Percentiles rank a stretch among this genome's conserved stretches.
These are phyloP conservation scores for Poa pratensis DNA, from an alignment of 176 grass and related monocot genomes.

Conservation along the genomic window DNA sequence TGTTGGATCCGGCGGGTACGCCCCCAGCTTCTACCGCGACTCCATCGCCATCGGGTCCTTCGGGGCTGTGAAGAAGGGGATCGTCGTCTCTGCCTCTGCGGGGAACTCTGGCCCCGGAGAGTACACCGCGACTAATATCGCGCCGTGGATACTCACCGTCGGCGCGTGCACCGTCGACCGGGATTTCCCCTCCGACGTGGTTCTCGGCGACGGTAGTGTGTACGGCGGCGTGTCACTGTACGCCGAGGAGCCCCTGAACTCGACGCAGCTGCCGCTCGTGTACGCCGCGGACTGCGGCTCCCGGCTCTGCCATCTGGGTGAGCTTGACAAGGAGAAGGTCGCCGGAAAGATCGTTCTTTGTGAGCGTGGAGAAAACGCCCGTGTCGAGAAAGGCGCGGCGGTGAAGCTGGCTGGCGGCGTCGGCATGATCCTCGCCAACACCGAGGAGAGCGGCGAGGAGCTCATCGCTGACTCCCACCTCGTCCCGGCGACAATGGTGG, in stretches of 20 bases:
- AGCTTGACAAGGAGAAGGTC: no score
- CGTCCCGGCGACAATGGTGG: constrained; percentile 82
- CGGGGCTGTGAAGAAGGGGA: constrained; percentile 58
- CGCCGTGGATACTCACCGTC: constrained; percentile 88
- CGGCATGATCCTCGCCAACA: constrained; percentile 82
- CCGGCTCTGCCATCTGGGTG: no score
- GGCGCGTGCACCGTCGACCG: constrained; percentile 74
- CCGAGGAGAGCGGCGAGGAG: constrained; percentile 74
- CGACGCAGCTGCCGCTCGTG: no score
- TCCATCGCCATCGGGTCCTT: constrained; percentile 88
- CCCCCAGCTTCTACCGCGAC: constrained; percentile 55
- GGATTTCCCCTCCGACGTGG: constrained; percentile 73
- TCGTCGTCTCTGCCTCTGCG: constrained; percentile 79
- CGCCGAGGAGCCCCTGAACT: no score
- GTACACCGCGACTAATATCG: constrained; percentile 72
- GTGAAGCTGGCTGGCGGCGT: constrained; percentile 64
- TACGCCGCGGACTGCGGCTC: no score
- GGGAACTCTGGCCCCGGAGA: constrained; percentile 75
- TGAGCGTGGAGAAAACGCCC: constrained; percentile 65
- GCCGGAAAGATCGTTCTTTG: constrained; percentile 85
- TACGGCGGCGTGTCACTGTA: no score
- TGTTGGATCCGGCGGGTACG: constrained; percentile 57
- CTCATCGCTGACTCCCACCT: constrained; percentile 91
- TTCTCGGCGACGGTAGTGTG: constrained; percentile 59
- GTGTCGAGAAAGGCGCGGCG: constrained; percentile 71